Base-by-base conservation (phyloP, 116 monocot genomes). In the Dioscorea cayenensis region DNA sequence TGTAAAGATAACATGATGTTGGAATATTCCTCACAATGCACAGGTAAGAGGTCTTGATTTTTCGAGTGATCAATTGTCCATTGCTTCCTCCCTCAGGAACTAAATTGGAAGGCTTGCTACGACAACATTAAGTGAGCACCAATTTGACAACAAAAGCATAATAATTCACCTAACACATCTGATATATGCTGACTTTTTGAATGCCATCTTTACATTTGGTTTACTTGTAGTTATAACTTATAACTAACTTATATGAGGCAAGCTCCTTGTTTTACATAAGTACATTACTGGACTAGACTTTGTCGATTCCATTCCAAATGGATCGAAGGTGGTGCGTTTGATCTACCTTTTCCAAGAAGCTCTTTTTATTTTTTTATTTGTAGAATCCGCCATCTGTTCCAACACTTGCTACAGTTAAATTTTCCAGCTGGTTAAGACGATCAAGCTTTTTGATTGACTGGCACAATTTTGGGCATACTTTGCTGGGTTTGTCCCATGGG, bases 311-410 rank as follows among this genome's bases (percentile, higher is more conserved):
- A 28, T 75, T 80, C 62, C 72, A 94, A 91, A 64, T 95, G 95
- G 95, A 77, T 83, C 66, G 89, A 92, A 80, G 92, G 92, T 65
- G 79, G 92, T 87, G 95, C 92, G 66, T 87, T 92, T 71, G 64
- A 85, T 74, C 71, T 95, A 27, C 77, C 85, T 28, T 92, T 95
- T 66, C 18, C 70, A 32, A 83, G 87, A 43, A 29, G 80, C 71
- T 87, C 70, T 69, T 95, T 95, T 51, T 48, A 17, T 67, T 66
- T 66, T 63, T 60, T 48, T n/a, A 19, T 63, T 27, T 75, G 50
- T 77, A 96, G 95, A 96, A 92, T 81, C 95, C 95, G 76, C 95
- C 95, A 43, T 90, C 95, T 75, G 92, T 96, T 84, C 95, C 95
- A 52, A 92, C 95, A 70, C 82, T 96, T 75, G 92, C 86, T 78